Evolutionary conservation across 148 eudicot species (phyloP).

Genomic region (Suaeda aralocaspica): DNA sequence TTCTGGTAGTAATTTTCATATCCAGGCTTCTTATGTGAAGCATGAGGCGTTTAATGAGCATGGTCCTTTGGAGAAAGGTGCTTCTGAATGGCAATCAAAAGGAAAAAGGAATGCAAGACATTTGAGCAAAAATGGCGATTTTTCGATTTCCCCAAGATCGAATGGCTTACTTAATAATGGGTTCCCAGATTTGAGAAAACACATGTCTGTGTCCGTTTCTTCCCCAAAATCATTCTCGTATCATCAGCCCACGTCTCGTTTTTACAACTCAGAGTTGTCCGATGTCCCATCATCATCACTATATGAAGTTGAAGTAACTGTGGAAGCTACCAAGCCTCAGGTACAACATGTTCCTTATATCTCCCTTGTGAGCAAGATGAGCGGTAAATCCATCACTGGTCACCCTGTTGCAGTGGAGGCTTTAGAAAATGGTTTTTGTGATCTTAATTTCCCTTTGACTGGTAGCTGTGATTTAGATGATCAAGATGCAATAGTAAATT

Average conservation of each 20-base stretch:
- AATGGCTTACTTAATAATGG: conserved; percentile 33
- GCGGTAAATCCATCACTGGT: conserved; percentile 59
- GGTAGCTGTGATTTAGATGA: conserved; percentile 40
- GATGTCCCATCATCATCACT: conserved; percentile 39
- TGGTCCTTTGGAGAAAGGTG: conserved; percentile 43
- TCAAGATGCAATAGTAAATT: conserved; percentile 22
- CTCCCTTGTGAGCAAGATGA: conserved; percentile 73
- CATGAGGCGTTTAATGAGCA: conserved; percentile 41
- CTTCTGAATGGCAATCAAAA: conserved; percentile 78
- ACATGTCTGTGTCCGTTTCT: conserved; percentile 12
- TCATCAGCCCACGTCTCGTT: conserved; percentile 58
- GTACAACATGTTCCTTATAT: conserved; percentile 69
- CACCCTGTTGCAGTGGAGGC: conserved; percentile 66
- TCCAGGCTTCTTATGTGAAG: conserved; percentile 39
- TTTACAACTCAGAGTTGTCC: conserved; percentile 38
- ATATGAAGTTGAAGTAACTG: conserved; percentile 59
- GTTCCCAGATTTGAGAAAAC: conserved; percentile 39
- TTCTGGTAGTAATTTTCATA: conserved; percentile 40
- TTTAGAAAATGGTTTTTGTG: conserved; percentile 56
- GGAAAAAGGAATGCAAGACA: conserved; percentile 65
- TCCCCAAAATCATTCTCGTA: conserved; percentile 36
- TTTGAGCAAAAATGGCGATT: conserved; percentile 33
- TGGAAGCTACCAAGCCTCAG: conserved; percentile 48
- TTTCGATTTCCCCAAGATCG: conserved; percentile 24
- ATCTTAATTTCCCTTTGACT: conserved; percentile 36